Conservation (phyloP, 345 rosid genomes). For the Nephelium lappaceum region DNA sequence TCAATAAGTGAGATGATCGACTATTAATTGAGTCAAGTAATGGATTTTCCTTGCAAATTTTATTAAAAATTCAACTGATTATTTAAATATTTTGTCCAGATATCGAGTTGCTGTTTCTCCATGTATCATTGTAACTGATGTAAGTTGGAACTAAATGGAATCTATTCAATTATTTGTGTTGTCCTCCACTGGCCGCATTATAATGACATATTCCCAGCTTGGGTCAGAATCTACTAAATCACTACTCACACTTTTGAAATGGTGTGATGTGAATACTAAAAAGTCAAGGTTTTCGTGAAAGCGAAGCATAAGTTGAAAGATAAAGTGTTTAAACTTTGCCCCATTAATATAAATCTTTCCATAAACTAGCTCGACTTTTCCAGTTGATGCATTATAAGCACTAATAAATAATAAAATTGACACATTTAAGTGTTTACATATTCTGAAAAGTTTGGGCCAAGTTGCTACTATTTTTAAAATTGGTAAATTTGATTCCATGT, state of each 20-base stretch:
- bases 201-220: background rate
- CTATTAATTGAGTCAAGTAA: no score
- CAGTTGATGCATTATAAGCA: background rate
- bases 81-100: background rate
- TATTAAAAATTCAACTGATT: no score
- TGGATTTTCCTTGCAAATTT: background rate
- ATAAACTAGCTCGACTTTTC: background rate
- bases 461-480: no score
- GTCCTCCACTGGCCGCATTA: background rate
- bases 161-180: background rate
- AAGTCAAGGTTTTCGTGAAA: background rate
- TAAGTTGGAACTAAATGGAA: background rate
- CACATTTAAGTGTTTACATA: no score
- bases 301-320: background rate
- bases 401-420: no score
- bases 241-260: background rate
- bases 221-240: background rate
- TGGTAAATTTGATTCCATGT: no score
- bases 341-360: background rate
- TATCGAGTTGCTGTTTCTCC: background rate
- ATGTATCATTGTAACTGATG: background rate
- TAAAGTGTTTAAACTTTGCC: background rate
- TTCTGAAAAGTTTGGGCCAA: no score
- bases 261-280: background rate
- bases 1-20: no score